Evolutionary conservation across 768 basidiomycete species (phyloP).

Genomic region (Tephrocybe sp.): DNA sequence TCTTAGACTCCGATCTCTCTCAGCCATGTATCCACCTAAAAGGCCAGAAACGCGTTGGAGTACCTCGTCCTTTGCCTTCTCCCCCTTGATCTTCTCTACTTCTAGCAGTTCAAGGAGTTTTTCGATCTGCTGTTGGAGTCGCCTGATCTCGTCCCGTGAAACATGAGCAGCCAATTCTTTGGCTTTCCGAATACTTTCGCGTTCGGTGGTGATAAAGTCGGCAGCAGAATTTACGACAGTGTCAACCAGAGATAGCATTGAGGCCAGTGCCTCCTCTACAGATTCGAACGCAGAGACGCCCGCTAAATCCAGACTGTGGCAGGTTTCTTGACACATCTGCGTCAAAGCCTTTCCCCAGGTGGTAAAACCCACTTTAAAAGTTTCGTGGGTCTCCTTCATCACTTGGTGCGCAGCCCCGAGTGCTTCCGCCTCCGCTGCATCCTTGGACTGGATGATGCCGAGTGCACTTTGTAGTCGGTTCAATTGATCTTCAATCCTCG

Average conservation of each 20-base stretch:
- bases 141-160: constrained; percentile 52
- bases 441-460: constrained; percentile 53
- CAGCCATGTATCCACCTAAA: constrained; percentile 66
- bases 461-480: constrained; percentile 53
- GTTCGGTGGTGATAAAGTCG: constrained; percentile 56
- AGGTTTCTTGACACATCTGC: constrained; percentile 46
- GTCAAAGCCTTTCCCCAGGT: constrained; percentile 59
- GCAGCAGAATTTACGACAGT: constrained; percentile 57
- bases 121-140: constrained; percentile 72
- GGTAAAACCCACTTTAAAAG: constrained; percentile 50
- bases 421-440: constrained; percentile 53
- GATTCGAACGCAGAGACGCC: constrained; percentile 46
- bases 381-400: constrained; percentile 52
- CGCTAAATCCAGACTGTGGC: constrained; percentile 42
- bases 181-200: constrained; percentile 47
- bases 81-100: constrained; percentile 64
- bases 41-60: constrained; percentile 74
- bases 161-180: constrained; percentile 47
- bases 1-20: constrained; percentile 66
- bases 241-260: constrained; percentile 62
- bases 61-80: constrained; percentile 70
- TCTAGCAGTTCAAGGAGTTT: constrained; percentile 60
- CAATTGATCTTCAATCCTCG: constrained; percentile 59
- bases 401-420: constrained; percentile 45
- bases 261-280: constrained; percentile 58